Percentiles rank a stretch among this genome's conserved stretches.
Conservation (phyloP, 768 basidiomycete species). For the Porphyrellus cyaneotinctus region DNA sequence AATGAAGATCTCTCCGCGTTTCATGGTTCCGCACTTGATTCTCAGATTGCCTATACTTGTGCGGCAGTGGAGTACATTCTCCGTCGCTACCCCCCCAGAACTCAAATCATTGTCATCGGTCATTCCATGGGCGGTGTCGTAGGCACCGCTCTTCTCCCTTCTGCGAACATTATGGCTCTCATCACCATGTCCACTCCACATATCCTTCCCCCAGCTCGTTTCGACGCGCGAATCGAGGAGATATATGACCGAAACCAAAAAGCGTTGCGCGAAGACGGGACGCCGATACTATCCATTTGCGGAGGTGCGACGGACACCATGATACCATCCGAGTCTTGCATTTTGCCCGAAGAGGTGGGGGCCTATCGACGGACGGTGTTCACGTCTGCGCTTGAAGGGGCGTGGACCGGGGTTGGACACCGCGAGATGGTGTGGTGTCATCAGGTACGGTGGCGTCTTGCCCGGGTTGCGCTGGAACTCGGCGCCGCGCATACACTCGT, state of each 20-base stretch:
- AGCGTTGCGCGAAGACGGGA: constrained; percentile 42
- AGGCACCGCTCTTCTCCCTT: constrained; percentile 73
- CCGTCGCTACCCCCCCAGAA: constrained; percentile 62
- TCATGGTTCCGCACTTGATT: constrained; percentile 81
- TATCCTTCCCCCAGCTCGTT: constrained; percentile 78
- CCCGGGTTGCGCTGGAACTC: constrained; percentile 72
- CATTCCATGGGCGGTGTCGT: constrained; percentile 99
- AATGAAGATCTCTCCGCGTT: constrained; percentile 97
- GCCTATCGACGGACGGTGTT: constrained; percentile 65
- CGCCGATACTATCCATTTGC: constrained; percentile 78
- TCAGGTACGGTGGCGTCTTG: constrained; percentile 88
- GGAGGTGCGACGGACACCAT: constrained; percentile 91
- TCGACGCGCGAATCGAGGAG: constrained; percentile 75
- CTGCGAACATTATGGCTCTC: constrained; percentile 62
- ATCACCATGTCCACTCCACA: constrained; percentile 98
- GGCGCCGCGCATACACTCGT: constrained; percentile 28
- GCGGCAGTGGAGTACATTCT: constrained; percentile 74
- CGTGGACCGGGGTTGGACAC: constrained; percentile 95
- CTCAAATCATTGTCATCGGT: constrained; percentile 73
- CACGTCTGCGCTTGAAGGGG: constrained; percentile 82
- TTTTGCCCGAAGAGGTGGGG: constrained; percentile 40
- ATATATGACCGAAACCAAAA: constrained; percentile 54
- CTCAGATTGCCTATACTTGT: constrained; percentile 73
- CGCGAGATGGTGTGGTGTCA: constrained; percentile 99
- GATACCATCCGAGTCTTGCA: constrained; percentile 88